Evolutionary conservation across 23 red algal species (phyloP), one percentile per base, ranked within the genome.

Genomic region (Agarophyton chilense): DNA sequence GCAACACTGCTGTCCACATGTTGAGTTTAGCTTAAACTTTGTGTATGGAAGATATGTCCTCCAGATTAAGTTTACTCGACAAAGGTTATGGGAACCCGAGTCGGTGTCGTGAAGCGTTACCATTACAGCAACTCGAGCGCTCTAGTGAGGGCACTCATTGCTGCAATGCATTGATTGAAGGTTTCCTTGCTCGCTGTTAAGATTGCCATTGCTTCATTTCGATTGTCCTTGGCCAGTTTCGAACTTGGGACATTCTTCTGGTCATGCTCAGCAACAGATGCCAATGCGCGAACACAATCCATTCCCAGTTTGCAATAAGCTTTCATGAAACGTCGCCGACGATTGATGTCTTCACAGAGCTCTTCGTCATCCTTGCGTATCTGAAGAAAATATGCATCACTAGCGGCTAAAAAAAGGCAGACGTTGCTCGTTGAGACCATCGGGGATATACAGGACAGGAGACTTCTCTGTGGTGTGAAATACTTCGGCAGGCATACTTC

Each of bases 211-310:
- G 85, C 85, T 22, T 89, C 85, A 33, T 17, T 39, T 40, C 39
- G 63, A 71, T 66, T 78, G 52, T 78, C 67, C 29, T 67, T 89
- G 18, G 73, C 31, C 43, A 89, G 53, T 28, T 33, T 51, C 85
- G 85, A 79, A 2, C 21, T 25, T 12, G 85, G 85, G 2, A 89
- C 45, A 18, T 77, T 78, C 70, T 78, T 89, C 16, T 53, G 46
- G 44, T 89, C 85, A 47, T 89, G 85, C 26, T 89, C 85, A n/a
- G 85, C 85, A 40, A 66, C 70, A 24, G 85, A 58, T 45, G 85
- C 85, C 7, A 89, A 33, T 53, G 85, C 85, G 18, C 85, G 85
- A 77, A 89, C 53, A 34, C 67, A 78, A 8, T 89, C 70, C 44
- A 53, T 78, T n/a, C 85, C 85, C 19, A 89, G 60, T 13, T 46